A percentile compares a stretch with the other conserved stretches of the same genome.
Conservation (phyloP, 306 rosid genomes). For the Casuarina equisetifolia region DNA sequence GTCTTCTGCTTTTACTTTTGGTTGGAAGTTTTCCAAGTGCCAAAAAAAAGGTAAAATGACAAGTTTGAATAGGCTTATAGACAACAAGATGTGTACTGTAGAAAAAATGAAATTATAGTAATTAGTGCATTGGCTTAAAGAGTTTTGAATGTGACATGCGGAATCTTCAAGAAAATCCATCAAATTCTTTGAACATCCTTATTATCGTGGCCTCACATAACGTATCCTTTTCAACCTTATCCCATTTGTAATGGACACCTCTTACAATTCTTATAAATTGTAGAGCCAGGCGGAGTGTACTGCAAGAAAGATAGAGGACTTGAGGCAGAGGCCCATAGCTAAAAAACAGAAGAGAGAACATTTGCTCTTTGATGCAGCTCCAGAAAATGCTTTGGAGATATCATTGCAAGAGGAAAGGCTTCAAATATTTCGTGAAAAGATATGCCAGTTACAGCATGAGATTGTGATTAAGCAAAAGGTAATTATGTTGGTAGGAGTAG, state of each 20-base stretch:
- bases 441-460: constrained; percentile 67
- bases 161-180: neutral
- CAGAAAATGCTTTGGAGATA: constrained; percentile 37
- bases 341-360: constrained; percentile 37
- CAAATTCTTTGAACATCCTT: neutral
- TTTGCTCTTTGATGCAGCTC: constrained; percentile 44
- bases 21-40: neutral
- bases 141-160: neutral
- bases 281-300: constrained; percentile 63
- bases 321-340: constrained; percentile 38
- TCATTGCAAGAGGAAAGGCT: constrained; percentile 66
- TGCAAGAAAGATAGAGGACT: constrained; percentile 49
- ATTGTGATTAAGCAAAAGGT: constrained; percentile 64
- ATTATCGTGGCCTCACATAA: constrained; percentile 5
- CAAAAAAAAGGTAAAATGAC: neutral
- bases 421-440: constrained; percentile 60
- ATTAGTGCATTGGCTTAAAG: neutral
- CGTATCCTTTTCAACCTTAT: constrained; percentile 16
- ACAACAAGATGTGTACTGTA: neutral
- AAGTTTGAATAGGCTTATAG: neutral
- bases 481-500: constrained; percentile 14
- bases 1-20: neutral
- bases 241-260: constrained; percentile 22
- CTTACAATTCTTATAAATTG: constrained; percentile 40
- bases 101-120: neutral